Conservation (phyloP, 208 protist genomes). For the Trichomonas tenax region DNA sequence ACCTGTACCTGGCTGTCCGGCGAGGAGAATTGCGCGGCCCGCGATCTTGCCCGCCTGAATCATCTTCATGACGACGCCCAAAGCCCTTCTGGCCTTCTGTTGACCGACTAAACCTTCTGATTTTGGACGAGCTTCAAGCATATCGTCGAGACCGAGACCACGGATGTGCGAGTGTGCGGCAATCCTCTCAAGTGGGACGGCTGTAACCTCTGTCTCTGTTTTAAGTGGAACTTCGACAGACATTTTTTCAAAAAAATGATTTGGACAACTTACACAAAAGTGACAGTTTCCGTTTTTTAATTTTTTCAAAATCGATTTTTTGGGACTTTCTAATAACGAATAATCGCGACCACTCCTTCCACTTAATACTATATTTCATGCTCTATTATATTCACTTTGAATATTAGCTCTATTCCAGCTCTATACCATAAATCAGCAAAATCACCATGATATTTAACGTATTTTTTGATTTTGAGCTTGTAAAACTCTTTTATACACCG, state of each 20-base stretch:
- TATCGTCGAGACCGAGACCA: conserved; percentile 94
- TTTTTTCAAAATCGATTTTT: background rate
- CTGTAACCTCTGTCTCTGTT: background rate
- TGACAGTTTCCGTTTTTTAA: background rate
- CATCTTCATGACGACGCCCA: conserved; percentile 74
- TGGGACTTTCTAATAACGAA: background rate
- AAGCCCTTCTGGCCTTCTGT: conserved; percentile 60
- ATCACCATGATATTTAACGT: no score
- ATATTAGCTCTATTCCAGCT: no score
- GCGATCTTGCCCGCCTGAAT: conserved; percentile 95
- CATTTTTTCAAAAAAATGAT: background rate
- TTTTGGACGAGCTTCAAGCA: conserved; percentile 66
- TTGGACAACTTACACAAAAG: background rate
- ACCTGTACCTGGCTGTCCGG: conserved; percentile 82
- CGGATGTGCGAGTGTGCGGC: conserved; percentile 98
- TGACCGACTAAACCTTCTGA: conserved; percentile 93
- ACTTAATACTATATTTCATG: no score
- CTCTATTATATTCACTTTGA: no score
- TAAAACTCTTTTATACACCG: no score
- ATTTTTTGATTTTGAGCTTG: no score
- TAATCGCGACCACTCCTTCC: background rate
- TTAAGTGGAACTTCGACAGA: background rate
- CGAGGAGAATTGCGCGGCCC: conserved; percentile 93
- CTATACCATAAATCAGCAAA: no score
- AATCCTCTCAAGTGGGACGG: background rate